These are phyloP conservation scores for Phytophthora capsici DNA, from an alignment of 352 stramenopile genomes.

Conservation along the genomic window DNA sequence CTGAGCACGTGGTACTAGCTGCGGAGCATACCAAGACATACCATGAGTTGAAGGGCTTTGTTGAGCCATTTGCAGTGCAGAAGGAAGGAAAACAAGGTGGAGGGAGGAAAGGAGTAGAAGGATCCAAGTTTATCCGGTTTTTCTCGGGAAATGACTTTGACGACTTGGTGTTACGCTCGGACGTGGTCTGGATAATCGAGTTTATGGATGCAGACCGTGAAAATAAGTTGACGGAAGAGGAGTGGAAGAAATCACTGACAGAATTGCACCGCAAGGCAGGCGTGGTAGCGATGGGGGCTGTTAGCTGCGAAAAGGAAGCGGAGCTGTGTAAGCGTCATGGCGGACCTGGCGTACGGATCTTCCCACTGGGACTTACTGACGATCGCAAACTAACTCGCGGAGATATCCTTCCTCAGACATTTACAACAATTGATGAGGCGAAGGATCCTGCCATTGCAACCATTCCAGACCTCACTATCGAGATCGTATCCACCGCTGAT, in stretches of 20 bases:
- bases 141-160: constrained; percentile 60
- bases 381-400: constrained; percentile 42
- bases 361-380: constrained; percentile 45
- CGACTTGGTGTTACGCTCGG: constrained; percentile 49
- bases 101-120: constrained; percentile 26
- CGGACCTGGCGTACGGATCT: constrained; percentile 58
- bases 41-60: constrained; percentile 58
- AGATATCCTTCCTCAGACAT: constrained; percentile 45
- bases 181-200: constrained; percentile 70
- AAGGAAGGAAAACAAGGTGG: constrained; percentile 16
- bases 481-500: constrained; percentile 55
- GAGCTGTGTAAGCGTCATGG: constrained; percentile 60
- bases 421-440: constrained; percentile 54
- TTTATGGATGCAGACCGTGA: constrained; percentile 57
- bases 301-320: constrained; percentile 56
- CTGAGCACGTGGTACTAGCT: constrained; percentile 35
- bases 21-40: constrained; percentile 63
- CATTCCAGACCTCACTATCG: constrained; percentile 54
- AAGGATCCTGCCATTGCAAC: constrained; percentile 52
- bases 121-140: constrained; percentile 40
- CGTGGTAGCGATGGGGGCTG: constrained; percentile 59
- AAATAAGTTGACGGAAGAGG: constrained; percentile 33
- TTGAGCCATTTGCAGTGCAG: constrained; percentile 48
- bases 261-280: constrained; percentile 67
- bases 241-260: constrained; percentile 56